Evolutionary conservation across 2,329 filamentous ascomycete genomes (phyloP).

Genomic region (Metarhizium album): DNA sequence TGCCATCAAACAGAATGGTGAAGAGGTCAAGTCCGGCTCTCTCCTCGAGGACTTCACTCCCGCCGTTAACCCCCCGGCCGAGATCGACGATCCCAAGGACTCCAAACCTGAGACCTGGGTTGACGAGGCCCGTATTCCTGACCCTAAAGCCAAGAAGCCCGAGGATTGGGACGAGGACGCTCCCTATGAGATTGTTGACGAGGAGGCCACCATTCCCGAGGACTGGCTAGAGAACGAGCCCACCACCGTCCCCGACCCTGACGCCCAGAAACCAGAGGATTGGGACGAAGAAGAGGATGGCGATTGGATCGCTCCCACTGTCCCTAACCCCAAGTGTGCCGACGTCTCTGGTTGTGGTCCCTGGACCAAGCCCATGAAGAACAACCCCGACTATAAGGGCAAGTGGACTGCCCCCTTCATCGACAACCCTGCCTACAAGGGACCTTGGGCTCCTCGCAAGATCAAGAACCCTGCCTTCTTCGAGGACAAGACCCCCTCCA

Average conservation of each 20-base stretch:
- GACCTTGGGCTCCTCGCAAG: conserved; percentile 86
- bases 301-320: conserved; percentile 84
- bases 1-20: conserved; percentile 83
- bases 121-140: conserved; percentile 80
- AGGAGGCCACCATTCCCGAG: conserved; percentile 80
- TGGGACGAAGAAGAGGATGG: conserved; percentile 99
- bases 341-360: conserved; percentile 88
- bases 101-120: conserved; percentile 94
- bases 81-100: conserved; percentile 93
- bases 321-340: conserved; percentile 92
- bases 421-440: conserved; percentile 98
- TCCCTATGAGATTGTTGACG: conserved; percentile 89
- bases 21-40: conserved; percentile 76
- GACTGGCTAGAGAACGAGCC: conserved; percentile 95
- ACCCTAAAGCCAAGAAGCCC: conserved; percentile 90
- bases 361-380: conserved; percentile 85
- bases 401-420: conserved; percentile 90
- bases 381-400: conserved; percentile 97
- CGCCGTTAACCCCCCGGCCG: conserved; percentile 83
- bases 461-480: conserved; percentile 94
- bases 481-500: conserved; percentile 92
- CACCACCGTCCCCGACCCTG: conserved; percentile 73
- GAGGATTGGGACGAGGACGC: conserved; percentile 99
- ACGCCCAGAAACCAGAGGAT: conserved; percentile 94
- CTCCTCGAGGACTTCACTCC: conserved; percentile 91